Percentiles rank a stretch among this genome's conserved stretches.
These are phyloP conservation scores for Lachancea waltii DNA, from an alignment of 805 yeast genomes.

Conservation along the genomic window DNA sequence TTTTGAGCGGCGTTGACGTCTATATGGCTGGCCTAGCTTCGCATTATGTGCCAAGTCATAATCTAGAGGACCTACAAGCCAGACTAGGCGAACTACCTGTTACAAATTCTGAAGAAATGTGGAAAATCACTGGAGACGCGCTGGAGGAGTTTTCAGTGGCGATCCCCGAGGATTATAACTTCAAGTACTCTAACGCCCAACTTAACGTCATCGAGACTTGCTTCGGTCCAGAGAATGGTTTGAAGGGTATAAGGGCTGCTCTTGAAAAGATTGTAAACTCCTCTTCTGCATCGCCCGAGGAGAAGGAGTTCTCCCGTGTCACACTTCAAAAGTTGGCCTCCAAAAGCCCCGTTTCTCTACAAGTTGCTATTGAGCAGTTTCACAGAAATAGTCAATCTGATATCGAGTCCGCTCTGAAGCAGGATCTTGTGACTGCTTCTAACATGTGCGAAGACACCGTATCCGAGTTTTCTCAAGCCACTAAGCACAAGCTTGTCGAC, in stretches of 20 bases:
- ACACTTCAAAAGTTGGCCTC: constrained; percentile 49
- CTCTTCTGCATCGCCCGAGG: constrained; percentile 44
- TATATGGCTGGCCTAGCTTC: constrained; percentile 82
- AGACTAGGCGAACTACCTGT: constrained; percentile 57
- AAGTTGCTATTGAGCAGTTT: constrained; percentile 63
- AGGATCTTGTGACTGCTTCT: constrained; percentile 71
- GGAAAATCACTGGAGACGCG: constrained; percentile 53
- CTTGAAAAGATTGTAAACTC: constrained; percentile 46
- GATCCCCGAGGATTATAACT: constrained; percentile 56
- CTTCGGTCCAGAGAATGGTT: constrained; percentile 42
- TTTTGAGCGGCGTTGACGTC: constrained; percentile 72
- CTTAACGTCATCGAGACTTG: constrained; percentile 61
- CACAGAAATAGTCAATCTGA: constrained; percentile 52
- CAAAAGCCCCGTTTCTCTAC: constrained; percentile 75
- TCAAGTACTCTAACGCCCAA: constrained; percentile 49
- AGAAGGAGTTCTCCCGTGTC: constrained; percentile 57
- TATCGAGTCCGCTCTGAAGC: constrained; percentile 58
- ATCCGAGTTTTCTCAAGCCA: constrained; percentile 62
- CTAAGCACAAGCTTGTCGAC: constrained; percentile 54
- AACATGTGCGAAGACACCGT: constrained; percentile 54
- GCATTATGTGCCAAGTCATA: constrained; percentile 70
- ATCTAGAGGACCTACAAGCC: constrained; percentile 53
- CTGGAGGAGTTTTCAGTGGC: constrained; percentile 74
- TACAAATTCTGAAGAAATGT: constrained; percentile 29
- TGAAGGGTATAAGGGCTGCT: constrained; percentile 48